Evolutionary conservation across 805 yeast species (phyloP).

Genomic region (Wickerhamomyces bovis): DNA sequence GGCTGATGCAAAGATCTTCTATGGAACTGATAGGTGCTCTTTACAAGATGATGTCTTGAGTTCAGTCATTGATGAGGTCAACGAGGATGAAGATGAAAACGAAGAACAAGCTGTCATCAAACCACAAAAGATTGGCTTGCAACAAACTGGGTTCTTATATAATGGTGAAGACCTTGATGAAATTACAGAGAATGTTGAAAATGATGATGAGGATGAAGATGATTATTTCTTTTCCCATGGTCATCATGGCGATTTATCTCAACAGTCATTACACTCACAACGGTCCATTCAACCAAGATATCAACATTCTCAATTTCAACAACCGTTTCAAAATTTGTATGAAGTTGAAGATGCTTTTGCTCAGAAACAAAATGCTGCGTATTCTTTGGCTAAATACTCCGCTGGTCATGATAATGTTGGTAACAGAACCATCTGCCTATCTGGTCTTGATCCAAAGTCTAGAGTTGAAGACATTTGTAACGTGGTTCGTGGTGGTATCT

Average conservation of each 20-base stretch:
- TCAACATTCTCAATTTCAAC: background rate
- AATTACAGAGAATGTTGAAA: constrained; percentile 28
- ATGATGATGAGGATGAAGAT: constrained; percentile 6
- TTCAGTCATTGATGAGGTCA: constrained; percentile 6
- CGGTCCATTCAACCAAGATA: background rate
- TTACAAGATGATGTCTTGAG: constrained; percentile 9
- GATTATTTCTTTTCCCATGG: background rate
- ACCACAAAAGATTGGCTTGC: constrained; percentile 5
- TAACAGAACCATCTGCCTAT: constrained; percentile 66
- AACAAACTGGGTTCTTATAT: constrained; percentile 28
- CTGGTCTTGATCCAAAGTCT: constrained; percentile 58
- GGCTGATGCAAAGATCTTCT: constrained; percentile 69
- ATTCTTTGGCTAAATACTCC: constrained; percentile 81
- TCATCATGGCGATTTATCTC: background rate
- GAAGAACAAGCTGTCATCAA: background rate
- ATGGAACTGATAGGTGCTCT: constrained; percentile 92
- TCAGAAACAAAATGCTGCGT: constrained; percentile 89
- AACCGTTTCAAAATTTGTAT: constrained; percentile 1
- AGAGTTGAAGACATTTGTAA: constrained; percentile 71
- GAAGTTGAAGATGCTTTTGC: constrained; percentile 45
- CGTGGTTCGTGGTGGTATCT: constrained; percentile 69
- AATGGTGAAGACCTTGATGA: constrained; percentile 27
- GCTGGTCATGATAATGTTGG: constrained; percentile 81
- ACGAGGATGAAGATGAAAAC: constrained; percentile 9
- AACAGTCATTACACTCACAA: background rate